These are phyloP conservation scores for Rhododendron simsii DNA, from an alignment of 148 eudicot species.

Conservation along the genomic window DNA sequence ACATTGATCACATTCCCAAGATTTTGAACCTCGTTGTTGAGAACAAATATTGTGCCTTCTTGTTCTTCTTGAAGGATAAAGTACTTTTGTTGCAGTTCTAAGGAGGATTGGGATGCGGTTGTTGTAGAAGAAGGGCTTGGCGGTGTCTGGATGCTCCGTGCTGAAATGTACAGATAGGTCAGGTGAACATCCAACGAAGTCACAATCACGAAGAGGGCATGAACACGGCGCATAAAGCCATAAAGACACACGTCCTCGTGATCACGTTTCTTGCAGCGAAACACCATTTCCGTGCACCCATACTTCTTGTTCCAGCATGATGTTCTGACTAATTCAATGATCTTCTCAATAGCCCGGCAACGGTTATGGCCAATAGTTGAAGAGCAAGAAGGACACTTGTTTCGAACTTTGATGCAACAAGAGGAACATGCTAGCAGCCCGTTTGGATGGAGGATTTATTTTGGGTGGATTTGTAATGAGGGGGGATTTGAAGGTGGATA, in stretches of 20 bases:
- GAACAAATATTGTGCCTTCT: conserved; percentile 31
- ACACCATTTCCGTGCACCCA: conserved; percentile 50
- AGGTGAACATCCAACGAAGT: conserved; percentile 28
- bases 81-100: conserved; percentile 20
- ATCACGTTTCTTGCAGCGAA: conserved; percentile 35
- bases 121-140: conserved; percentile 30
- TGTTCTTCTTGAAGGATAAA: conserved; percentile 38
- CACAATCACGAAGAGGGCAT: conserved; percentile 50
- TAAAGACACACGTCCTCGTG: conserved; percentile 47
- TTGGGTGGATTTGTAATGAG: too few relatives aligned
- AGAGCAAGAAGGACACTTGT: too few relatives aligned
- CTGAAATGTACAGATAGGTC: conserved; percentile 32
- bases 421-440: not conserved
- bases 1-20: conserved; percentile 28
- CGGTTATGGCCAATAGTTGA: not conserved
- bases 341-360: not conserved
- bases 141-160: conserved; percentile 28
- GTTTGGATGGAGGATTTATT: too few relatives aligned
- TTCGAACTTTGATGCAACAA: not conserved
- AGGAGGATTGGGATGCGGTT: conserved; percentile 16
- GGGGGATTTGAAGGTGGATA: too few relatives aligned
- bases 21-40: conserved; percentile 17
- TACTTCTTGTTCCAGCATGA: conserved; percentile 2
- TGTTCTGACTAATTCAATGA: not conserved
- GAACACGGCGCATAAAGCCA: conserved; percentile 36